Evolutionary conservation across 306 rosid genomes (phyloP), one percentile per base, ranked within the genome.

Genomic region (Cicer yamashitae): DNA sequence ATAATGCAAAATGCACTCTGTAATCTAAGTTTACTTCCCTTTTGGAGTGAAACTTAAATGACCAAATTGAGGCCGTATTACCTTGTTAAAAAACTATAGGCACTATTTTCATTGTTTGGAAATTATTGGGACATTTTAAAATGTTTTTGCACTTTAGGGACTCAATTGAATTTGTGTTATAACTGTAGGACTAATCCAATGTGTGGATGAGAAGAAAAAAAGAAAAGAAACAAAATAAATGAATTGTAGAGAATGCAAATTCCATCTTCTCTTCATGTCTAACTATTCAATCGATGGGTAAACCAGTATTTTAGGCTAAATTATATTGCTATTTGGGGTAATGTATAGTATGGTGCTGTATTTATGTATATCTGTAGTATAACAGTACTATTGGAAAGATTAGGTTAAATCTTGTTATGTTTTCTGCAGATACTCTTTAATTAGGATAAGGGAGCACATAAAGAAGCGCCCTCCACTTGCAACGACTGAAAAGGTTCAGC

Each of bases 381-480:
- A 38, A 14, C 41, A 82, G n/a, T 73, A 51, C 12, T 64, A 22
- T 50, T 65, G 68, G 81, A 78, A 71, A 56, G 54, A 25, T 50
- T 67, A 25, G 54, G 77, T 53, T 75, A 39, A 82, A 78, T 60
- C 54, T 47, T 30, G 38, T 54, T 54, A 18, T 61, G 54, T 61
- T 61, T 17, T 69, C 41, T 82, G 84, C 83, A 91, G 96, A 67
- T 88, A 90, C 83, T 94, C 97, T 47, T 77, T 94, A 82, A 59
- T 84, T 53, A 81, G 77, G 72, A 77, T 92, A 84, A 92, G 98
- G 85, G 98, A 94, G 84, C 98, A 94, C 81, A 94, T 91, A 67
- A 94, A 94, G 87, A 94, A 94, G 76, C 90, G 97, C 53, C 97
- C 98, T 59, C 97, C 97, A 10, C 80, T 90, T 82, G 97, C 98